These are phyloP conservation scores for Gracilaria gracilis DNA, from an alignment of 23 red algal species.

Conservation along the genomic window DNA sequence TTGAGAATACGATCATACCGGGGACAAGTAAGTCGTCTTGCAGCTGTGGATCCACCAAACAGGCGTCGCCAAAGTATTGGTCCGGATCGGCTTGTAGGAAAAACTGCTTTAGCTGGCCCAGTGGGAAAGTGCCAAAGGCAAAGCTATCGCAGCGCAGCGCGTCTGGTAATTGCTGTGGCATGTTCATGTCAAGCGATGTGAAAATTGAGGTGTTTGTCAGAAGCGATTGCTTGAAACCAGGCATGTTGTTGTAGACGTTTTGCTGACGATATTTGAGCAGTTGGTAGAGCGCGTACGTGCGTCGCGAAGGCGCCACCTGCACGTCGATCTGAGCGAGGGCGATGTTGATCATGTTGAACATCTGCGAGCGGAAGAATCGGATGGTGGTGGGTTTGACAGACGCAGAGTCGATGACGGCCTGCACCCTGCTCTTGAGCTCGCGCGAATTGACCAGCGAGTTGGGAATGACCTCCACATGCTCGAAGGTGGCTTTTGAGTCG, in stretches of 20 bases:
- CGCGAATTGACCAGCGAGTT: constrained; percentile 91
- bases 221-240: constrained; percentile 68
- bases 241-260: constrained; percentile 83
- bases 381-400: constrained; percentile 61
- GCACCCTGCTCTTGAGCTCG: constrained; percentile 76
- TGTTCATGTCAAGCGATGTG: constrained; percentile 60
- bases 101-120: constrained; percentile 67
- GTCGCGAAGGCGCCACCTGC: constrained; percentile 73
- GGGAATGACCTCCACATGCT: constrained; percentile 88
- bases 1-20: constrained; percentile 76
- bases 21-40: constrained; percentile 45
- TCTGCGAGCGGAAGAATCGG: constrained; percentile 93
- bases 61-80: constrained; percentile 80
- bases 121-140: constrained; percentile 75
- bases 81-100: constrained; percentile 37
- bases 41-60: constrained; percentile 66
- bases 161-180: constrained; percentile 72
- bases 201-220: background rate
- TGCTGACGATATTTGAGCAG: constrained; percentile 71
- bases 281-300: constrained; percentile 89
- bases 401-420: constrained; percentile 68
- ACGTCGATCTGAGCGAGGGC: constrained; percentile 89
- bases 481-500: constrained; percentile 74
- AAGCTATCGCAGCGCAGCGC: constrained; percentile 85
- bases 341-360: constrained; percentile 99